These are phyloP conservation scores for Termitomyces eurrhizus DNA, from an alignment of 768 basidiomycete genomes.

Conservation along the genomic window DNA sequence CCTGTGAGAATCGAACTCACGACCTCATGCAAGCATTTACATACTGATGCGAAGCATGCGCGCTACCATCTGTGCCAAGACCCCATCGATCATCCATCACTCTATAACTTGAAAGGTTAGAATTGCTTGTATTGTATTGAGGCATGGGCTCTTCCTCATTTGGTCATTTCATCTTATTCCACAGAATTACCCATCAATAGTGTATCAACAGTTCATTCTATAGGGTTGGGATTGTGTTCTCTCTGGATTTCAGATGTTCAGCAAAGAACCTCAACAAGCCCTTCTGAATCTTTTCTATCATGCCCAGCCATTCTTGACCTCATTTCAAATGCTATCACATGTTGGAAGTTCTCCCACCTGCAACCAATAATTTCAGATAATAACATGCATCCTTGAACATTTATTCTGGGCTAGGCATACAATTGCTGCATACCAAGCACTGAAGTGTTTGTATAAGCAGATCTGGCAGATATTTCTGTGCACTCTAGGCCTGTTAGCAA, in stretches of 20 bases:
- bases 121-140: background rate
- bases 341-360: background rate
- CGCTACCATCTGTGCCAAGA: background rate
- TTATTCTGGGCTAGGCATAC: background rate
- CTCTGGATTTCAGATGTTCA: background rate
- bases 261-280: background rate
- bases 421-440: background rate
- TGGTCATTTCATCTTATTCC: no score
- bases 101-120: background rate
- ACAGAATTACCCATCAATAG: background rate
- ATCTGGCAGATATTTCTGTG: background rate
- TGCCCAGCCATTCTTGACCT: background rate
- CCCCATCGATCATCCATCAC: background rate
- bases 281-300: background rate
- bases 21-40: background rate
- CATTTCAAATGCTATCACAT: background rate
- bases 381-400: background rate
- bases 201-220: background rate
- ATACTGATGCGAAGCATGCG: background rate
- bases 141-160: no score
- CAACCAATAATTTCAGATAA: background rate
- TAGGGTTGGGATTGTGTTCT: background rate
- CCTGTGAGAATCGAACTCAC: conserved; percentile 5
- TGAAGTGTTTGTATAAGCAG: background rate
- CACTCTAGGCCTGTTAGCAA: background rate